Conservation (phyloP, 2,329 filamentous ascomycete genomes). For the Exutisphaerella laricina region DNA sequence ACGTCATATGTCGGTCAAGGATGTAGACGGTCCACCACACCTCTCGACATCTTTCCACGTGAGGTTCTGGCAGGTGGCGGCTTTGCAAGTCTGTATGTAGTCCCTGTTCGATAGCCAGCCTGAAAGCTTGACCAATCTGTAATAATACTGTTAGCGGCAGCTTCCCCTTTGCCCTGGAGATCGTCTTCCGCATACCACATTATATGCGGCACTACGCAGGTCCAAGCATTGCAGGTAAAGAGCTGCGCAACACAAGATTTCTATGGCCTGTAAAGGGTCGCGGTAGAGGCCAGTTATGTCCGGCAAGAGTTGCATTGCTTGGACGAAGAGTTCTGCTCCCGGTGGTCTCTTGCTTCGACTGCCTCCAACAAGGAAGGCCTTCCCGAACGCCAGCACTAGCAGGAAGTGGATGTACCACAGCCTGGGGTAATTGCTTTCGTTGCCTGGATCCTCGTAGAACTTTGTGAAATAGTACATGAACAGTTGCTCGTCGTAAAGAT, state of each 20-base stretch:
- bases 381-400: slow-evolving; percentile 51
- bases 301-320: slow-evolving; percentile 43
- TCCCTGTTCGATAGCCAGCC: slow-evolving; percentile 46
- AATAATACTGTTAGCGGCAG: too few relatives aligned
- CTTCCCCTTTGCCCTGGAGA: too few relatives aligned
- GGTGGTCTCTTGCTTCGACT: slow-evolving; percentile 37
- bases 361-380: slow-evolving; percentile 45
- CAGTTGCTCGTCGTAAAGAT: slow-evolving; percentile 50
- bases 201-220: slow-evolving; percentile 43
- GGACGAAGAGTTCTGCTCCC: slow-evolving; percentile 45
- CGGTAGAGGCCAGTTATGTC: slow-evolving; percentile 38
- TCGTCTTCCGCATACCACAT: slow-evolving; percentile 20
- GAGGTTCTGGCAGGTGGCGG: slow-evolving; percentile 36
- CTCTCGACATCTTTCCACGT: slow-evolving; percentile 45
- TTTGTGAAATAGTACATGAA: slow-evolving; percentile 44
- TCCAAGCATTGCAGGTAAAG: slow-evolving; percentile 51
- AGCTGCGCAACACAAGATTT: slow-evolving; percentile 49
- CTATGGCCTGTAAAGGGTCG: slow-evolving; percentile 44
- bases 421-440: slow-evolving; percentile 26
- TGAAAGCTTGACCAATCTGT: slow-evolving; percentile 49
- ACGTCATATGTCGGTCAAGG: slow-evolving; percentile 50
- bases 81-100: slow-evolving; percentile 50
- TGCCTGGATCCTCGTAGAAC: slow-evolving; percentile 36
- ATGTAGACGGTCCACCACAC: slow-evolving; percentile 54
- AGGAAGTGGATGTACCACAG: slow-evolving; percentile 53